Evolutionary conservation across 2,329 filamentous ascomycete genomes (phyloP).

Genomic region (Orbilia ellipsospora): DNA sequence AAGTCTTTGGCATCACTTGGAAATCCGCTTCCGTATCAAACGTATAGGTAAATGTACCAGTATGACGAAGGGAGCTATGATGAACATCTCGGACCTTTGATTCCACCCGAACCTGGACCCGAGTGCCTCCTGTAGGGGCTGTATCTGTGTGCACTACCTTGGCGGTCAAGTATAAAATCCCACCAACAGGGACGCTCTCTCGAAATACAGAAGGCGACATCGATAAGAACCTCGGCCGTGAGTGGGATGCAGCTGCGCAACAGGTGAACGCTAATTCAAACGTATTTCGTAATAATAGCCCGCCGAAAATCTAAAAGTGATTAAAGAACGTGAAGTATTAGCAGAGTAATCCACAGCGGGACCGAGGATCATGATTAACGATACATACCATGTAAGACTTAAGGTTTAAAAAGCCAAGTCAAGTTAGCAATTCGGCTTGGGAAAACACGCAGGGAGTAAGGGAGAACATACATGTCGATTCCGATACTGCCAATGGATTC

Average conservation of each 20-base stretch:
- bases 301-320: constrained; percentile 81
- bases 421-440: too few species aligned
- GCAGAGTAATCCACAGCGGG: background rate
- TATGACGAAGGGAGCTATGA: constrained; percentile 74
- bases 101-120: constrained; percentile 77
- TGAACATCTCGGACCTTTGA: constrained; percentile 78
- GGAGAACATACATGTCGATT: constrained; percentile 55
- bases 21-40: constrained; percentile 74
- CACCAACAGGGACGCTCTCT: constrained; percentile 79
- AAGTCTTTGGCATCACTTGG: constrained; percentile 71
- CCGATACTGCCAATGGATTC: constrained; percentile 53
- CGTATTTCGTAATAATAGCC: constrained; percentile 77
- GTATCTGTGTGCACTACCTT: constrained; percentile 78
- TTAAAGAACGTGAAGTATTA: constrained; percentile 58
- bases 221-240: constrained; percentile 76
- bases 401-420: too few species aligned
- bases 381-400: constrained; percentile 51
- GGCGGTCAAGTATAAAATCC: constrained; percentile 78
- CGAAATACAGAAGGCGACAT: constrained; percentile 80
- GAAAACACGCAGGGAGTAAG: background rate
- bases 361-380: background rate
- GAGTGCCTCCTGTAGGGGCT: constrained; percentile 65
- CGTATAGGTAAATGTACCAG: constrained; percentile 81
- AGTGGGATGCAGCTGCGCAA: constrained; percentile 76
- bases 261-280: constrained; percentile 82